These are phyloP conservation scores for Sambucus nigra DNA, from an alignment of 129 eudicot genomes.

Conservation along the genomic window DNA sequence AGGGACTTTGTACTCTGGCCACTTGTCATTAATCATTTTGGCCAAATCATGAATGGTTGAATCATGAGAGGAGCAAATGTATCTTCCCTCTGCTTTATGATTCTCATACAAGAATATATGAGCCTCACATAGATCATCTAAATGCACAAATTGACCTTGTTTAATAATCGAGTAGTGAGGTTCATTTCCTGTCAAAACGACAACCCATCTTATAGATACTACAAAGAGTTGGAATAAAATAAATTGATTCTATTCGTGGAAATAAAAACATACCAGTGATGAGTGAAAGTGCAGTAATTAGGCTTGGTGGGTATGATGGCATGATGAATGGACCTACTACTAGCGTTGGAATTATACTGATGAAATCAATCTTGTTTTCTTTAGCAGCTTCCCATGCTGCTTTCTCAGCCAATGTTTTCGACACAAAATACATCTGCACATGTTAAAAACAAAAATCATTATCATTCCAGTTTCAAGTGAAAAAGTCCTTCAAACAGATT, in stretches of 20 bases:
- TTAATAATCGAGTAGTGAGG: conserved; percentile 66
- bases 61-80: conserved; percentile 75
- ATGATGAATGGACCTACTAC: conserved; percentile 88
- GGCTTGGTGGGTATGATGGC: conserved; percentile 76
- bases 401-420: conserved; percentile 76
- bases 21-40: conserved; percentile 44
- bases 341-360: conserved; percentile 64
- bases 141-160: conserved; percentile 79
- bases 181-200: conserved; percentile 40
- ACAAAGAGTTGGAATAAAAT: not conserved
- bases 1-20: conserved; percentile 84
- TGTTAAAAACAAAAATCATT: not conserved
- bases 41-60: conserved; percentile 70
- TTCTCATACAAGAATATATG: conserved; percentile 74
- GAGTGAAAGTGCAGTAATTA: conserved; percentile 65
- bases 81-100: conserved; percentile 64
- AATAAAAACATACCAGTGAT: conserved; percentile 38
- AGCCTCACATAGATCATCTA: conserved; percentile 70
- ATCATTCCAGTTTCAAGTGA: not conserved
- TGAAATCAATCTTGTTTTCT: conserved; percentile 63
- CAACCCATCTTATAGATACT: too few relatives aligned
- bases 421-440: conserved; percentile 71
- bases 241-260: not conserved
- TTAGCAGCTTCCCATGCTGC: conserved; percentile 55
- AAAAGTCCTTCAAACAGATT: not conserved